Base-by-base conservation (phyloP, 805 yeast species). In the Lipomyces kockii region DNA sequence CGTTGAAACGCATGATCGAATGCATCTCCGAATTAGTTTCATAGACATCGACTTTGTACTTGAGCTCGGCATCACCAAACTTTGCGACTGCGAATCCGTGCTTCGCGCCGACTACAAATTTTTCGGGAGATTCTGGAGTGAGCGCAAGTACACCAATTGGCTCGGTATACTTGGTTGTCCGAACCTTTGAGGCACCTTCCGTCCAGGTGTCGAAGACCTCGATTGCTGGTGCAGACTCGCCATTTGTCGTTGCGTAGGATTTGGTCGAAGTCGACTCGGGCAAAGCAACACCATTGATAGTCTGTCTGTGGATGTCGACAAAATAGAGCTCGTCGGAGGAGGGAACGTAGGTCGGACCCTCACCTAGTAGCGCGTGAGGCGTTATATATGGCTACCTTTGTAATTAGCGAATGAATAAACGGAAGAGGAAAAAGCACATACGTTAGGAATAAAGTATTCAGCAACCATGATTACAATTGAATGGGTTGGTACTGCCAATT, bases 101-200 rank as follows among this genome's bases (percentile, higher is more conserved):
- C 73, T 86, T 85, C 60, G 85, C 84, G 62, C 92, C 95, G 65
- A 86, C 85, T 20, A 89, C 80, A 1, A 81, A 79, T 71, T 85
- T 83, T 49, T 84, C 84, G 68, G 88, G 81, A 8, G 75, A 69
- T 4, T 78, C 74, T 3, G 70, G 63, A 0, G 95, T 87, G 39
- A 91, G 83, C 20, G 87, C 90, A 70, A 92, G 83, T 17, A 89
- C 93, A 14, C 97, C 97, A 60, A 90, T 80, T 4, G 85, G 71
- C 25, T 68, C 63, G 25, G 74, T 34, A 51, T 77, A 76, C 35
- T 76, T 75, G 1, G 73, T 70, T 1, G 77, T 60, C 57, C 75
- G 76, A 2, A 77, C 76, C 3, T 70, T 68, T n/a, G 70, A 75
- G n/a, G 68, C 60, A 22, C 56, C 43, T 17, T 57, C 64, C 11